These are phyloP conservation scores for Fusarium cyanostomum DNA, from an alignment of 2,329 filamentous ascomycete genomes.

Conservation along the genomic window DNA sequence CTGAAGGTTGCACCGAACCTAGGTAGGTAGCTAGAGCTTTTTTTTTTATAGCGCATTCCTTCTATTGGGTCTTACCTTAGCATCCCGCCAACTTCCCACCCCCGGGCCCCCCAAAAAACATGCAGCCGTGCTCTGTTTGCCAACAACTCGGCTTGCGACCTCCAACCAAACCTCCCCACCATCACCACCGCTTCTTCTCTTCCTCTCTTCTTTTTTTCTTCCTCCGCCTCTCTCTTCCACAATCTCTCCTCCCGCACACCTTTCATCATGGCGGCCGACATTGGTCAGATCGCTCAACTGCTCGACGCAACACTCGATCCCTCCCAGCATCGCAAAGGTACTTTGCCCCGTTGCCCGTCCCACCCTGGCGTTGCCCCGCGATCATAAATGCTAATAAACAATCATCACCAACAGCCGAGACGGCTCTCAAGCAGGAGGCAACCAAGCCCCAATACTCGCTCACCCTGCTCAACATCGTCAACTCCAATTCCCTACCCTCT, in stretches of 20 bases:
- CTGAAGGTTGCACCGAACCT: constrained; percentile 1
- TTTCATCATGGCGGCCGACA: constrained; percentile 64
- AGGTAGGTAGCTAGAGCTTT: too few species aligned
- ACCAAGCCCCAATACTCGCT: constrained; percentile 88
- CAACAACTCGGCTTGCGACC: constrained; percentile 32
- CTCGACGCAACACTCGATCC: constrained; percentile 92
- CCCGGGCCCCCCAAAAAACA: constrained; percentile 27
- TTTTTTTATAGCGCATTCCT: constrained; percentile 6
- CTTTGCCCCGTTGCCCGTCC: constrained; percentile 35
- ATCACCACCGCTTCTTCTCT: constrained; percentile 35
- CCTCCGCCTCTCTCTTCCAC: constrained; percentile 12
- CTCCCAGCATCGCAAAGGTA: constrained; percentile 88
- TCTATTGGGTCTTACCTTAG: constrained; percentile 15
- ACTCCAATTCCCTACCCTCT: constrained; percentile 73
- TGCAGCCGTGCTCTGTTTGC: constrained; percentile 29
- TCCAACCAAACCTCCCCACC: constrained; percentile 29
- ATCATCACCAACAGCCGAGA: constrained; percentile 72
- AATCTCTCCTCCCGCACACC: constrained; percentile 13
- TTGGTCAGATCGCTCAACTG: constrained; percentile 77
- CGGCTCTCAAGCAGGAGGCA: constrained; percentile 80
- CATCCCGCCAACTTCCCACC: constrained; percentile 18
- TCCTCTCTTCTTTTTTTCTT: constrained; percentile 25
- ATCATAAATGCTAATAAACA: constrained; percentile 50
- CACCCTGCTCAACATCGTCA: constrained; percentile 88
- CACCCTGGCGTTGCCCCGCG: constrained; percentile 42